Conservation (phyloP, 805 yeast species). For the Isabelozyma rhagii region DNA sequence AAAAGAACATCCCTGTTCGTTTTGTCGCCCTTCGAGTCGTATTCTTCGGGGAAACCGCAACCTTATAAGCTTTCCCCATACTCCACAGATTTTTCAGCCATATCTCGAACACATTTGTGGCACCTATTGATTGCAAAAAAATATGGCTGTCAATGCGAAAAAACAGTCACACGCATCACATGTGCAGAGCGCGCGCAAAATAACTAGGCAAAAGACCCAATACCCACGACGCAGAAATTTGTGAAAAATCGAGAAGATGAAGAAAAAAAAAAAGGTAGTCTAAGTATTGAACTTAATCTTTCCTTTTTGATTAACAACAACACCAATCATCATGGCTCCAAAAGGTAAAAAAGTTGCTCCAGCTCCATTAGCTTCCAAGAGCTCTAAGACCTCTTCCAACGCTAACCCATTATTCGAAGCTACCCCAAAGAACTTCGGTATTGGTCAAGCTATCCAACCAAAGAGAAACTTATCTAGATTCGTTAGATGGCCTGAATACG, state of each 20-base stretch:
- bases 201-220: neutral
- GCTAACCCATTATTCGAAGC: constrained; percentile 47
- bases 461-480: constrained; percentile 94
- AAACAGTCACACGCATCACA: neutral
- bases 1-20: neutral
- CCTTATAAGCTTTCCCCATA: too few species aligned
- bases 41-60: too few species aligned
- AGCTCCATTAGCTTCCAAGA: constrained; percentile 43
- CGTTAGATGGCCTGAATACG: constrained; percentile 99
- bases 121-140: neutral
- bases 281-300: neutral
- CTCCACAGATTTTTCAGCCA: neutral
- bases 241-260: neutral
- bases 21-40: too few species aligned
- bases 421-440: constrained; percentile 90
- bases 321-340: constrained; percentile 30
- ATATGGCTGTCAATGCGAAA: neutral
- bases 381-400: constrained; percentile 23
- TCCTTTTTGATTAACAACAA: neutral
- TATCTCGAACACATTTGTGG: neutral
- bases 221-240: neutral
- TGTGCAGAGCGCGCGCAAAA: neutral
- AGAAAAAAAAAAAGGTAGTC: neutral
- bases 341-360: constrained; percentile 47
- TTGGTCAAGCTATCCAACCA: constrained; percentile 95